These are phyloP conservation scores for Pythium biforme DNA, from an alignment of 352 stramenopile genomes.

Conservation along the genomic window DNA sequence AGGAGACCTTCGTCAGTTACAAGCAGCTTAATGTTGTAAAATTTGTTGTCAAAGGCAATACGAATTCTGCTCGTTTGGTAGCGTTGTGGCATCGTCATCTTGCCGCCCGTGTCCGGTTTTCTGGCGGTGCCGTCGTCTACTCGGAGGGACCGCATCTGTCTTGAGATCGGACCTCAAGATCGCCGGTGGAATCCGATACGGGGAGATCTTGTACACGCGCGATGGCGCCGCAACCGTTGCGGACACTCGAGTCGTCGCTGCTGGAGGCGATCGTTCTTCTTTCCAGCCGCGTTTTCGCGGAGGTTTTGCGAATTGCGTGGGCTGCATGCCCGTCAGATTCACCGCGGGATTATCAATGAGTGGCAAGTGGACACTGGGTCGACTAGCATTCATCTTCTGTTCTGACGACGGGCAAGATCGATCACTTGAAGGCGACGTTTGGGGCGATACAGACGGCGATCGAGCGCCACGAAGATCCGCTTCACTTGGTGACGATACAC, in stretches of 20 bases:
- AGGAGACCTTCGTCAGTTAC: too few relatives aligned
- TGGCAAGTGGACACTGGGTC: not conserved
- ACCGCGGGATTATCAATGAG: not conserved
- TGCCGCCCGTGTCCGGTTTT: not conserved
- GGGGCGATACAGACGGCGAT: not conserved
- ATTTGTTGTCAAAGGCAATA: too few relatives aligned
- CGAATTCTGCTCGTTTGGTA: too few relatives aligned
- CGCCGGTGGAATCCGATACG: constrained; percentile 23
- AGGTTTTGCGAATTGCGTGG: not conserved
- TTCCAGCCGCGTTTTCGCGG: not conserved
- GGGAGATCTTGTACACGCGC: constrained; percentile 25
- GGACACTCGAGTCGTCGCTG: not conserved
- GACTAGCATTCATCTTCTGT: not conserved
- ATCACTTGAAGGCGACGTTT: constrained; percentile 1
- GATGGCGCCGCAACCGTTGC: constrained; percentile 12
- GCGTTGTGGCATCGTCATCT: not conserved
- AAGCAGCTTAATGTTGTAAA: too few relatives aligned
- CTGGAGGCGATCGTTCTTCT: not conserved
- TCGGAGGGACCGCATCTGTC: constrained; percentile 5
- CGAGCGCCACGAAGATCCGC: not conserved
- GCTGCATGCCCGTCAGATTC: not conserved
- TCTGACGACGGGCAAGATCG: not conserved
- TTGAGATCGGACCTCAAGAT: constrained; percentile 2
- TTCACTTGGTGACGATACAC: constrained; percentile 8
- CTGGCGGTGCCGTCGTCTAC: not conserved